Percentiles rank a stretch among this genome's conserved stretches.
phyloP scores from a whole-genome alignment of 148 eudicot species.

The Dysphania ambrosioides region DNA sequence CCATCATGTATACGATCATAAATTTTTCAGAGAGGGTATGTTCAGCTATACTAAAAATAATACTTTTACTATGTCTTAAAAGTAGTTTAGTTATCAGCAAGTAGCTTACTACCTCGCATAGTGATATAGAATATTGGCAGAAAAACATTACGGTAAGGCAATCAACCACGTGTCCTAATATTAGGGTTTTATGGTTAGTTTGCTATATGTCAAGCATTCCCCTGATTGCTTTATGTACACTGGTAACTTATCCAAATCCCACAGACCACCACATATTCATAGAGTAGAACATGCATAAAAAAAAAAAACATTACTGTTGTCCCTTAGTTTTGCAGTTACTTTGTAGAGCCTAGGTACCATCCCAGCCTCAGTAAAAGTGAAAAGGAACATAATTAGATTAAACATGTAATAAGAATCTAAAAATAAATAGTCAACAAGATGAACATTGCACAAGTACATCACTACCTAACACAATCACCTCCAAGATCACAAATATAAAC shows the following conservation, averaged over 20 bases:
- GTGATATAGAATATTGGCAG: not conserved
- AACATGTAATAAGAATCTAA: not conserved
- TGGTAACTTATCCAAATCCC: not conserved
- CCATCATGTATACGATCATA: too few species aligned
- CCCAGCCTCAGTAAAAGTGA: not conserved
- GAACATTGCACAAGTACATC: not conserved
- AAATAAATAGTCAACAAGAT: conserved; percentile 1
- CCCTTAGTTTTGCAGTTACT: not conserved
- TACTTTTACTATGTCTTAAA: too few species aligned
- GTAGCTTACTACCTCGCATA: not conserved
- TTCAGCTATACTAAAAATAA: not conserved
- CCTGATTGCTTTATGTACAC: not conserved
- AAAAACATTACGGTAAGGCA: not conserved
- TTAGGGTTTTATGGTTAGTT: not conserved
- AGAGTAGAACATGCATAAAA: not conserved
- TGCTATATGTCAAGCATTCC: not conserved
- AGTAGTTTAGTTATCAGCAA: too few species aligned
- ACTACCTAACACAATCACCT: not conserved
- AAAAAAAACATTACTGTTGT: not conserved
- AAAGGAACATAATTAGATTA: not conserved
- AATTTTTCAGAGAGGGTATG: not conserved
- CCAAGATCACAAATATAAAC: not conserved
- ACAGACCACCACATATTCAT: not conserved
- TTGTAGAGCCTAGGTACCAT: not conserved
- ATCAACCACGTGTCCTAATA: not conserved